Evolutionary conservation across 208 protist species (phyloP), one percentile per base, ranked within the genome.

Genomic region (Trypanosoma conorhini): DNA sequence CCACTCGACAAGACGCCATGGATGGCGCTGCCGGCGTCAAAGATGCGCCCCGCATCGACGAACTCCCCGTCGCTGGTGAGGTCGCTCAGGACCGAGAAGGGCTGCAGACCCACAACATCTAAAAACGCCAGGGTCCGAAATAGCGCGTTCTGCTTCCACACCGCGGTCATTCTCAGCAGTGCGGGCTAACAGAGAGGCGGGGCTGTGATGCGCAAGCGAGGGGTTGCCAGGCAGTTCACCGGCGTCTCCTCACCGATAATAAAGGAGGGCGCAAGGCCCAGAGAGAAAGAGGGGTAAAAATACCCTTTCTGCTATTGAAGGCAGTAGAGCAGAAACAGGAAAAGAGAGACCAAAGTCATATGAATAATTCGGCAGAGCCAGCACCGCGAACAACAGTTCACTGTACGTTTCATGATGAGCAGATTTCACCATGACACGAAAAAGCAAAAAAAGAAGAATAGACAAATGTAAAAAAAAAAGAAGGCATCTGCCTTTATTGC

Each of bases 111-210:
- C n/a, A 82, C 85, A 75, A 83, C 86, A 76, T 96, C 91, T 7
- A 96, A 78, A 52, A 96, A 93, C 0, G 85, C 91, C 5, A 96
- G 76, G 7, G 94, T 51, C 22, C 91, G 88, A 74, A 94, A 93
- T 2, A 96, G 70, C 1, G 85, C 71, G 57, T 93, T 88, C 0
- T 57, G 31, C n/a, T 76, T 70, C 80, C 82, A 93, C 51, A 58
- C 52, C n/a, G 56, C 61, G 3, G 69, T 78, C 40, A 72, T 64
- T 26, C 30, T 40, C 22, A 63, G 42, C 1, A 46, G 15, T 19
- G 42, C 9, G 9, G 15, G 15, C 1, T 12, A 46, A 46, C 42
- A 46, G 42, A 46, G 42, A 15, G 42, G 5, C 42, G 17, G 42
- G 42, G 42, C 1, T 13, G 42, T 19, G 42, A 19, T 46, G 15